Base-by-base conservation (phyloP, 2,329 filamentous ascomycete genomes). In the Eutypella sp. region DNA sequence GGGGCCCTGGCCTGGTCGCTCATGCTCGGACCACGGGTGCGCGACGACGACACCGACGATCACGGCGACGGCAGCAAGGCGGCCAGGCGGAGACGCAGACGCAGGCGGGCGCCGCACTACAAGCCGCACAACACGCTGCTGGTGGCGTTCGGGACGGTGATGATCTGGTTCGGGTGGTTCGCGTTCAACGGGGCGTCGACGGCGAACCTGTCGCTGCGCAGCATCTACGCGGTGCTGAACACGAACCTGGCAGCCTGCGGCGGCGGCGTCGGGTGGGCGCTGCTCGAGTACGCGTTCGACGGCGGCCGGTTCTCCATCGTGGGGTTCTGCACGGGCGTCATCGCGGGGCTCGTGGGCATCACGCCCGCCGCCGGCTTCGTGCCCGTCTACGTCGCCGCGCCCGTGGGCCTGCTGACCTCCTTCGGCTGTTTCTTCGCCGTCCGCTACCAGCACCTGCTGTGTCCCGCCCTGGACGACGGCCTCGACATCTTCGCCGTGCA, bases 81-180 rank as follows among this genome's bases (percentile, higher is more conserved):
- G 39, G 29, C n/a, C n/a, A n/a, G n/a, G n/a, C 13, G 47, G 9
- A 70, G 69, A 48, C 68, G 66, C 46, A 67, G 73, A 47, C 65
- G 66, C 36, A 70, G 72, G 41, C 70, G 74, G 45, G 68, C 71
- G 49, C 64, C 68, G 22, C 73, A 76, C 53, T 67, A 70, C 40
- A 55, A 78, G 59, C 74, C 80, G 2, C 81, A 85, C 58, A 84
- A 83, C 60, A 76, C 80, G 0, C 75, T 79, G 0, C 70, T 85
- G 1, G 79, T 85, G 53, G 81, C 80, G 53, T 70, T 85, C 2
- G 81, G 81, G 2, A 85, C 81, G 1, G 68, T 82, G 1, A 67
- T 85, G 34, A 83, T 85, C 49, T 85, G 81, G 80, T 82, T 84
- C 48, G 80, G 76, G 1, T 78, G 75, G 74, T 74, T 76, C 43